phyloP scores from a whole-genome alignment of 106 monocot genomes.

The Vanilla planifolia region DNA sequence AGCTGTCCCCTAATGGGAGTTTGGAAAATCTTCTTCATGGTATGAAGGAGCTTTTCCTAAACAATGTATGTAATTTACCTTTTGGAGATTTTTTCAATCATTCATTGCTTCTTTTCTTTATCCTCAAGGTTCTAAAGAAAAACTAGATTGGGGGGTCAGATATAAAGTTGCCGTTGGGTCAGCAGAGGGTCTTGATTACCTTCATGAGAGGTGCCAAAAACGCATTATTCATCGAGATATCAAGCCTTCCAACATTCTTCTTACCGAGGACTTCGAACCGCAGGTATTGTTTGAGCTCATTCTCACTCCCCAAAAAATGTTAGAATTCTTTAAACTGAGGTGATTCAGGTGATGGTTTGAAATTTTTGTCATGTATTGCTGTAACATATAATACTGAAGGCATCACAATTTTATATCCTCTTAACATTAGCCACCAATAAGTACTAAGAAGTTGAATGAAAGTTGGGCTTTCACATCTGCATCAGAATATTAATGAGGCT shows the following conservation, averaged over 20 bases:
- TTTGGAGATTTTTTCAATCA: neutral
- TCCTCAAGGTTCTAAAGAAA: conserved; percentile 25
- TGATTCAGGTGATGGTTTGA: no score
- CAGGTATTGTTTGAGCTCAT: conserved; percentile 55
- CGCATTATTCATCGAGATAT: conserved; percentile 83
- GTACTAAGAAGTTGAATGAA: no score
- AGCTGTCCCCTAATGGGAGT: conserved; percentile 55
- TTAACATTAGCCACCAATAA: no score
- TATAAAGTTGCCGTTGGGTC: conserved; percentile 55
- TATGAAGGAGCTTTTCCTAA: conserved; percentile 11
- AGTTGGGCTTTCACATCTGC: no score
- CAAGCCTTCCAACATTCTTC: conserved; percentile 74
- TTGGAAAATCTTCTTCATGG: conserved; percentile 52
- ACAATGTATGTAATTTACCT: neutral
- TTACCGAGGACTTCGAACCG: conserved; percentile 62
- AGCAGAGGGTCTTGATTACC: conserved; percentile 64
- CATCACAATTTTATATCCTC: no score
- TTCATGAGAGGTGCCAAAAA: conserved; percentile 64
- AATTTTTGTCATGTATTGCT: no score
- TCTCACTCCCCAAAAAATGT: no score
- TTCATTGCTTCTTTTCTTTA: neutral
- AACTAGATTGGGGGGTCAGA: conserved; percentile 45
- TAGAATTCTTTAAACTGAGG: no score
- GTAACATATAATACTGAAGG: no score
- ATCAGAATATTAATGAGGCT: no score